Evolutionary conservation across 768 basidiomycete species (phyloP).

Genomic region (Agaricus subrufescens): DNA sequence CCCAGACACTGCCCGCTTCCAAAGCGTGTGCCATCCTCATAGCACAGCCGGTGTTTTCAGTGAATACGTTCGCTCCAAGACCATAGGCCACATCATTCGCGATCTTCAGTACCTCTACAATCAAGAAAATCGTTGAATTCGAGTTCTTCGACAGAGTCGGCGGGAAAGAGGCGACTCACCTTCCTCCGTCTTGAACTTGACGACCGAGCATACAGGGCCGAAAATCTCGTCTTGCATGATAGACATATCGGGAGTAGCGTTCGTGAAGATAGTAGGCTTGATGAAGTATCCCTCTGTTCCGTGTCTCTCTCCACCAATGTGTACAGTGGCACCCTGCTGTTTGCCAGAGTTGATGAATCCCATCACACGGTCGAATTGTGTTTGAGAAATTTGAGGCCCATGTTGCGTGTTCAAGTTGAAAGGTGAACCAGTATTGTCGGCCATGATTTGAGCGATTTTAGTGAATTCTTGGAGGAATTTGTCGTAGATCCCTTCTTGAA

Average conservation of each 20-base stretch:
- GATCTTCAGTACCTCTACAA: constrained; percentile 41
- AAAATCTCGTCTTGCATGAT: constrained; percentile 78
- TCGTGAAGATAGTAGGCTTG: constrained; percentile 70
- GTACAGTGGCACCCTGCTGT: constrained; percentile 62
- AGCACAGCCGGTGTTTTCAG: constrained; percentile 62
- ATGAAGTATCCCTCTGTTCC: constrained; percentile 57
- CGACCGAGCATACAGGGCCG: constrained; percentile 74
- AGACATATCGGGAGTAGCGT: constrained; percentile 64
- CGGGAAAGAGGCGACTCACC: constrained; percentile 8
- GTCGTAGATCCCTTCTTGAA: constrained; percentile 78
- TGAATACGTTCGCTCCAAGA: constrained; percentile 75
- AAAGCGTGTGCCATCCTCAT: constrained; percentile 59
- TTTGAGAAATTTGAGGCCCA: constrained; percentile 69
- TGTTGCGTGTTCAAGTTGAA: constrained; percentile 52
- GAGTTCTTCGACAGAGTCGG: background rate
- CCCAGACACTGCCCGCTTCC: constrained; percentile 66
- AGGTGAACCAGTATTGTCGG: constrained; percentile 55
- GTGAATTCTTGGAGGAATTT: constrained; percentile 60
- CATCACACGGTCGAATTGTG: constrained; percentile 71
- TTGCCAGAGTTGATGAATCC: constrained; percentile 75
- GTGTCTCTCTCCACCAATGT: constrained; percentile 60
- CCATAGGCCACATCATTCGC: constrained; percentile 83
- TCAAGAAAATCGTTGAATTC: background rate
- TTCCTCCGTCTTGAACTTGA: constrained; percentile 69
- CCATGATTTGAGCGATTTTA: constrained; percentile 42